Base-by-base conservation (phyloP, 169 alveolate species). In the Plasmodium cynomolgi region DNA sequence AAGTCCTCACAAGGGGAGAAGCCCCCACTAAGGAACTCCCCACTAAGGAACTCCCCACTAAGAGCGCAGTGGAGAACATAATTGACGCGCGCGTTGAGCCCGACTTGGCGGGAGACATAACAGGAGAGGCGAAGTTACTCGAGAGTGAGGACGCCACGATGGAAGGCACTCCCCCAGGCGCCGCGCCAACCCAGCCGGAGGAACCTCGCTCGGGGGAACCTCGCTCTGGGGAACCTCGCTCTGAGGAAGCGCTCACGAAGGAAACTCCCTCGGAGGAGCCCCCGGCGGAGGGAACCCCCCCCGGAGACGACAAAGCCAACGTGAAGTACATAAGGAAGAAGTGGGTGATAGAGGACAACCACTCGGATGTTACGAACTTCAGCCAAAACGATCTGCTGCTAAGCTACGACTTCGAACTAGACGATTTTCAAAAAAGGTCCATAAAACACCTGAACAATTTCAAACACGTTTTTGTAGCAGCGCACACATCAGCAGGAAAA, bases 401-500 rank as follows among this genome's bases (percentile, higher is more conserved):
- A 34, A 96, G 95, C 77, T 99, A 97, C 86, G 98, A 99, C 5
- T 99, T 98, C 95, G 99, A 98, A 91, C 96, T 99, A 75, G 99
- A 99, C 88, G 98, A 92, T 72, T 99, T 99, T 95, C 99, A 99
- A 97, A 99, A 99, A 92, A 96, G 99, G 81, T 99, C 99, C 1
- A 96, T 99, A 9, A 95, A 98, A 39, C 98, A 99, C 86, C 95
- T 99, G 31, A 99, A 98, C 86, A 96, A 97, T 71, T 97, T 97
- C 81, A 97, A 98, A 86, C 98, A 98, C 90, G 99, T 99, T 8
- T 98, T 99, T 72, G 99, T 99, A 0, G 99, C 99, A 62, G 99
- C 99, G 1, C 99, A 99, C 92, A 99, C 99, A 20, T 99, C 99
- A n/a, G 99, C 99, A 39, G 99, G 99, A 33, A 99, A 99, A 93